These are phyloP conservation scores for Neocucurbitaria cava DNA, from an alignment of 2,329 filamentous ascomycete species.

Conservation along the genomic window DNA sequence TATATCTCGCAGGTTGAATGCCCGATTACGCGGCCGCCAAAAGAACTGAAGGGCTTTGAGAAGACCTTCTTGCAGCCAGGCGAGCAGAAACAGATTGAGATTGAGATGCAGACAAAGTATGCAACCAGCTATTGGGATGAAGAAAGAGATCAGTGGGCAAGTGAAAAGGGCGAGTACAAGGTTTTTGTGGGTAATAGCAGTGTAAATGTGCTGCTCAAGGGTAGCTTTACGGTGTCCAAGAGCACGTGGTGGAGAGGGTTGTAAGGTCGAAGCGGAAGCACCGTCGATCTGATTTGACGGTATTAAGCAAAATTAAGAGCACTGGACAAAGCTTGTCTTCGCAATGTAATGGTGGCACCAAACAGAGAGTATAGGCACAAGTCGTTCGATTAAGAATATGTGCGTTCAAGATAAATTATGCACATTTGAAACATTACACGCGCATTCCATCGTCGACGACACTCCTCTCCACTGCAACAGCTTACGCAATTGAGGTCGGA, in stretches of 20 bases:
- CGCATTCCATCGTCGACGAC: neutral
- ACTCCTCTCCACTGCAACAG: neutral
- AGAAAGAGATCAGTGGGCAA: constrained; percentile 58
- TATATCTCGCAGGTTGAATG: constrained; percentile 47
- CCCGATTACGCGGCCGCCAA: constrained; percentile 56
- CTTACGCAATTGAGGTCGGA: neutral
- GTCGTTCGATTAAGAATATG: neutral
- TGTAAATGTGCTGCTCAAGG: constrained; percentile 58
- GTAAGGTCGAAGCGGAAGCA: constrained; percentile 9
- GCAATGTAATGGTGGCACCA: neutral
- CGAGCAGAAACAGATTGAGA: constrained; percentile 61
- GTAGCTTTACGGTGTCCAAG: constrained; percentile 64
- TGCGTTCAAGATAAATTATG: neutral
- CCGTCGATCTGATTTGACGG: neutral
- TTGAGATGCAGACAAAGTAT: constrained; percentile 68
- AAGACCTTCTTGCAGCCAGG: constrained; percentile 65
- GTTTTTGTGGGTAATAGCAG: constrained; percentile 68
- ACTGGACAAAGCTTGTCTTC: neutral
- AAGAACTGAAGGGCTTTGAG: constrained; percentile 65
- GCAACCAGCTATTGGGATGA: constrained; percentile 75
- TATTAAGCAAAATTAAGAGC: neutral
- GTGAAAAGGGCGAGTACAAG: constrained; percentile 70
- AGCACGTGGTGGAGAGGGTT: constrained; percentile 71
- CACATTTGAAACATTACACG: neutral
- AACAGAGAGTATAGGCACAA: neutral